Percentiles rank a stretch among this genome's conserved stretches.
Evolutionary conservation across 257 asterid genomes (phyloP).

Genomic region (Knoxia roxburghii): DNA sequence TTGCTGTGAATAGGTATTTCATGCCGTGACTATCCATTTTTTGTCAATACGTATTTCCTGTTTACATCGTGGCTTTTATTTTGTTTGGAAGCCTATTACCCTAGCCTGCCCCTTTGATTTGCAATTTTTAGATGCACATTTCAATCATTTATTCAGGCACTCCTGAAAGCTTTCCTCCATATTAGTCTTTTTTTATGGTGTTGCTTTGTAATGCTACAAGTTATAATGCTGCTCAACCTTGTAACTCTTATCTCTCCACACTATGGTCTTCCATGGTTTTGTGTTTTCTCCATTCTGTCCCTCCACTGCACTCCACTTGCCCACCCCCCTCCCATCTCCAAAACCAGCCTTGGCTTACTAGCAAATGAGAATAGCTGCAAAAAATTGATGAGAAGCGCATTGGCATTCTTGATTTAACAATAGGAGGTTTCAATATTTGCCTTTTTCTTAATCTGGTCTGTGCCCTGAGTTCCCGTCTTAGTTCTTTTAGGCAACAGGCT

Average conservation of each 20-base stretch:
- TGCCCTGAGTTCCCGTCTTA: too few species aligned
- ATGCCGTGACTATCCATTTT: background rate
- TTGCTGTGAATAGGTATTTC: background rate
- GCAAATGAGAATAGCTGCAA: background rate
- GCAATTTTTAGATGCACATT: background rate
- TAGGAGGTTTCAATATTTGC: background rate
- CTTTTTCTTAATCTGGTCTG: too few species aligned
- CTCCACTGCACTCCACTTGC: too few species aligned
- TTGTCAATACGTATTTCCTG: background rate
- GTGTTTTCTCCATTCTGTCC: too few species aligned
- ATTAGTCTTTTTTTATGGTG: background rate
- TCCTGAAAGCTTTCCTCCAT: background rate
- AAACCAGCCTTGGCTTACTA: background rate
- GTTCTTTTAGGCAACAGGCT: background rate
- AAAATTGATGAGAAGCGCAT: background rate
- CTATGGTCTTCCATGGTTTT: too few species aligned
- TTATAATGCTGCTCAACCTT: background rate
- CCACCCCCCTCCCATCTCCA: background rate
- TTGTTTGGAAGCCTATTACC: background rate
- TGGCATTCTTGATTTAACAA: background rate
- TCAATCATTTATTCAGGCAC: background rate
- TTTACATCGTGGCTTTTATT: background rate
- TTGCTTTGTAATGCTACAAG: background rate
- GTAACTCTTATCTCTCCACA: background rate
- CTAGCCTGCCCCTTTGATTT: background rate